These are phyloP conservation scores for Sanchytrium tribonematis DNA, from an alignment of 371 early-diverging fungal species.

Conservation along the genomic window DNA sequence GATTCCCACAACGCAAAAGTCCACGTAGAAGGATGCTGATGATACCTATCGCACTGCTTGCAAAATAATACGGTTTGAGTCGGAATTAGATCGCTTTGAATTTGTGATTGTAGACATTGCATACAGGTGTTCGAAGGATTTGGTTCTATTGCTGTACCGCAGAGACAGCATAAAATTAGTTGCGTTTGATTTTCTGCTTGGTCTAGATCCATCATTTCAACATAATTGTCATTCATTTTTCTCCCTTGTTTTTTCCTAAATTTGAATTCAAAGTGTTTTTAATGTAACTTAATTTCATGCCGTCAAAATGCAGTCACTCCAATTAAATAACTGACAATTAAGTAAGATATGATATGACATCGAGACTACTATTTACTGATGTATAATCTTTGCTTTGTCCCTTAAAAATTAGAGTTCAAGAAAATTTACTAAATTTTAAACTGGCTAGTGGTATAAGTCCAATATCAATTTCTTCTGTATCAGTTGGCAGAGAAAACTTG, in stretches of 20 bases:
- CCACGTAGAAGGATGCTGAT: conserved; percentile 86
- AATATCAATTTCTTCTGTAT: not conserved
- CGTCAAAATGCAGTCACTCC: no score
- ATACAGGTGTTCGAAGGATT: conserved; percentile 94
- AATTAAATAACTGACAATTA: no score
- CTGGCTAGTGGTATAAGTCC: not conserved
- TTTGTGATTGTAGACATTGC: conserved; percentile 79
- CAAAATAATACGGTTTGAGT: conserved; percentile 84
- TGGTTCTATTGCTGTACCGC: conserved; percentile 84
- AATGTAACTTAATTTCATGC: no score
- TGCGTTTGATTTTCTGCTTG: not conserved
- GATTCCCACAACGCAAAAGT: conserved; percentile 61
- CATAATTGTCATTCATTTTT: no score
- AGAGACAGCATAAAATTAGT: conserved; percentile 62
- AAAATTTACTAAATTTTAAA: no score
- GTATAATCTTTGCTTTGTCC: no score
- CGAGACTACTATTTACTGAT: no score
- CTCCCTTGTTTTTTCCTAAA: no score
- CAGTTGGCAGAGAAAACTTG: no score
- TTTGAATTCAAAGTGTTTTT: no score
- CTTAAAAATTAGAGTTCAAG: no score
- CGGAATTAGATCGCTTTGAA: conserved; percentile 91
- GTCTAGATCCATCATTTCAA: not conserved
- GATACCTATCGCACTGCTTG: conserved; percentile 84
- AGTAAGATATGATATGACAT: no score